Base-by-base conservation (phyloP, 1,139 yeast genomes). In the Candida sp. region DNA sequence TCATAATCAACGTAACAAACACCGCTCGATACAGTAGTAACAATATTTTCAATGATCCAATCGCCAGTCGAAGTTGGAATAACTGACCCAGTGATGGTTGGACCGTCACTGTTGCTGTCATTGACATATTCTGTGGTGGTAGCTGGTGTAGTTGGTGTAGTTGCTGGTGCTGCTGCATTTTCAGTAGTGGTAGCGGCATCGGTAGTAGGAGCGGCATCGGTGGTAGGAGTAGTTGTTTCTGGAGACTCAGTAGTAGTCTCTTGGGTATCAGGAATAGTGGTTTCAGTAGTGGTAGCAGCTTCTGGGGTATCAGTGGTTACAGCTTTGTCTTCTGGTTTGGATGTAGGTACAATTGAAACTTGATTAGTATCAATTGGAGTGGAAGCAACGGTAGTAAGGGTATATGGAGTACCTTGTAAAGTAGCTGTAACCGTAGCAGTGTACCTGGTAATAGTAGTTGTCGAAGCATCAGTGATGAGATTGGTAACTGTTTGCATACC, bases 361-460 rank as follows among this genome's bases (percentile, higher is more conserved):
- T 48, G 47, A 12, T 54, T 49, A 12, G 52, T 50, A 43, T 49
- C 53, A 45, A 66, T 56, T 43, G 75, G 72, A 27, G 73, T 64
- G 23, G 64, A 53, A 12, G 69, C 70, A 40, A 69, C 70, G 9
- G 75, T 70, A 22, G 72, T 63, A 51, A 53, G 71, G 27, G 73
- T 68, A 36, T 58, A 51, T n/a, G 70, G 68, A 21, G 63, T 56
- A 23, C 77, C 77, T 47, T 66, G 65, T 19, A 73, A 66, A n/a
- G 77, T 71, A 3, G 70, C 63, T 5, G 77, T 73, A 37, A 68
- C 73, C 5, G 79, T 73, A 11, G 77, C 76, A 33, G 78, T 73
- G 53, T 72, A 73, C 38, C 63, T 60, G 22, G 78, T 73, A 38
- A 65, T 62, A 15, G 78, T 73, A 33, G 62, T 55, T 21, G 73